phyloP scores from a whole-genome alignment of 106 monocot genomes.

The Phalaenopsis equestris region DNA sequence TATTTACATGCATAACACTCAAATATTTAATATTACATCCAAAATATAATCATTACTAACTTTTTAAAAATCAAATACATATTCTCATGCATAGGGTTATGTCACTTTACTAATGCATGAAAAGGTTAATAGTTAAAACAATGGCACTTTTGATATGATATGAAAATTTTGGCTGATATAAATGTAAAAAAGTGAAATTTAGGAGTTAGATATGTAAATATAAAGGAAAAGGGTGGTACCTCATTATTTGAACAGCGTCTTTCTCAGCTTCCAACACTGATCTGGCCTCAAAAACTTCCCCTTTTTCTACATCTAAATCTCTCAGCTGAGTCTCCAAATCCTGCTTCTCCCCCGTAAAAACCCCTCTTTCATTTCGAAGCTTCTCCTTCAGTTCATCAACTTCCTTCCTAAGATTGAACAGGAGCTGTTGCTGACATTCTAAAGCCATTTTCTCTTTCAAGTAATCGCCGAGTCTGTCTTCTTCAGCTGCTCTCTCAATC shows the following conservation, averaged over 20 bases:
- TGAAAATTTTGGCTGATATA: no score
- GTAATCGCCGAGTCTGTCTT: constrained; percentile 29
- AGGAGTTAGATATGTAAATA: no score
- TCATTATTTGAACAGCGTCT: constrained; percentile 76
- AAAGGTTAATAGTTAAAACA: no score
- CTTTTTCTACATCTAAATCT: constrained; percentile 33
- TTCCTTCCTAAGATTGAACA: constrained; percentile 45
- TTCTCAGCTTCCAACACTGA: constrained; percentile 75
- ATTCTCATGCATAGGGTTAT: neutral
- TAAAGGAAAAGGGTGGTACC: constrained; percentile 15
- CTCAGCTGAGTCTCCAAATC: constrained; percentile 23
- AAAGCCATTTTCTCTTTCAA: constrained; percentile 59
- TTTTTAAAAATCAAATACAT: no score
- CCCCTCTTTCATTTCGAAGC: constrained; percentile 33
- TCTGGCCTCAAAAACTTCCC: constrained; percentile 56
- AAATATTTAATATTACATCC: no score
- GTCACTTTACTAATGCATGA: no score
- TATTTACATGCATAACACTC: no score
- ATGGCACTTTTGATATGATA: no score
- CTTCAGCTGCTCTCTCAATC: constrained; percentile 28
- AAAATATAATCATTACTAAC: no score
- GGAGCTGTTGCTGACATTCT: constrained; percentile 45
- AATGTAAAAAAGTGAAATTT: no score
- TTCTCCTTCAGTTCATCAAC: constrained; percentile 54
- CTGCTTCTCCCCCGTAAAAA: constrained; percentile 30